phyloP scores from a whole-genome alignment of 2,329 filamentous ascomycete genomes.

The Aspergillus aculeatinus region DNA sequence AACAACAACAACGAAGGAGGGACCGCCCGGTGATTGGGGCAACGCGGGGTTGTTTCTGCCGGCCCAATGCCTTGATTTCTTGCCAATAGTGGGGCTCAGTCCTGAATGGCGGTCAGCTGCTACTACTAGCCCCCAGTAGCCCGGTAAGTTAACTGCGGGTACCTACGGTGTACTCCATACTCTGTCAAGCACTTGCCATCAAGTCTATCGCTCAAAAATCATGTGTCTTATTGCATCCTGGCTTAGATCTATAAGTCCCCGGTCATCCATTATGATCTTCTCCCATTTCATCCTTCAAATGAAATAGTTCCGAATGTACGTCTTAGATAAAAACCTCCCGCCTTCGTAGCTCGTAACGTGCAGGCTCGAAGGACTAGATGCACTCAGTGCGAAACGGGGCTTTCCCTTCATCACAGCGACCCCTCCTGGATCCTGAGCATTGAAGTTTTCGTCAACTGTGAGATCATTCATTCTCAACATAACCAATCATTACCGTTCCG shows the following conservation, averaged over 20 bases:
- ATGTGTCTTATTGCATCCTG: background rate
- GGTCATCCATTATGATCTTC: no score
- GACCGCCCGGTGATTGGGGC: constrained; percentile 21
- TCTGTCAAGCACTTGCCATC: no score
- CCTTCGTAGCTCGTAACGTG: background rate
- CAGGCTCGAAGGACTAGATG: background rate
- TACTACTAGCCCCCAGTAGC: no score
- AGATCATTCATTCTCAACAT: constrained; percentile 58
- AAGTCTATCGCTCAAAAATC: no score
- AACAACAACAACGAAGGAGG: constrained; percentile 11
- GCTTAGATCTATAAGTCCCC: background rate
- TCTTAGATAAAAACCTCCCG: background rate
- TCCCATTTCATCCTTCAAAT: background rate
- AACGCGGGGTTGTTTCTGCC: constrained; percentile 36
- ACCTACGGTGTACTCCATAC: background rate
- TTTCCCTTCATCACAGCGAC: background rate
- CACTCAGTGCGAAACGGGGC: background rate
- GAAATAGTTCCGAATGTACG: background rate
- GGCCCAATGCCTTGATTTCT: constrained; percentile 24
- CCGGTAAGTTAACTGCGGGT: background rate
- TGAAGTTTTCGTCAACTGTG: background rate
- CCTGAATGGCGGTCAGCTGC: constrained; percentile 13
- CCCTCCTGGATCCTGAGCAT: background rate
- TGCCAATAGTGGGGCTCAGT: background rate
- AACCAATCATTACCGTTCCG: constrained; percentile 94